Conservation (phyloP, 768 basidiomycete species). For the Fibroporia radiculosa region DNA sequence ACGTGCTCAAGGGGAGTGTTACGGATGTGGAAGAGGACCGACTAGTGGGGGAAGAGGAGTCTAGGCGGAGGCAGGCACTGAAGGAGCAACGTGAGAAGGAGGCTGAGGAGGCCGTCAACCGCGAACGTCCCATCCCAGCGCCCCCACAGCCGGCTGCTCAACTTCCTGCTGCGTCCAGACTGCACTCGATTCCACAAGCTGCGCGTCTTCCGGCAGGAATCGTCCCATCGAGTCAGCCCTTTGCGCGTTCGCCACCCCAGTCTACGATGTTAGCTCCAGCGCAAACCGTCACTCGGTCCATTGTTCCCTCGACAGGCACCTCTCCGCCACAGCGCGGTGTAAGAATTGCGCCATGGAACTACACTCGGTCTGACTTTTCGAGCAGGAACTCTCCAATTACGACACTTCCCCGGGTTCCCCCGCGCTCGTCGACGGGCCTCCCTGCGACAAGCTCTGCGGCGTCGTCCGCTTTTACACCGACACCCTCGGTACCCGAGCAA, state of each 20-base stretch:
- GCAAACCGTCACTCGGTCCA: too few relatives aligned
- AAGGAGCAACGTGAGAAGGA: slow-evolving; percentile 19
- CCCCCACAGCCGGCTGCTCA: slow-evolving; percentile 17
- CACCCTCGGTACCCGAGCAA: slow-evolving; percentile 2
- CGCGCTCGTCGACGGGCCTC: slow-evolving; percentile 11
- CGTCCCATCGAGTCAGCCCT: slow-evolving; percentile 11
- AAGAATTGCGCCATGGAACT: slow-evolving; percentile 45
- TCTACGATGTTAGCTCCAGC: slow-evolving; percentile 12
- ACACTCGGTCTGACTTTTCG: slow-evolving; percentile 45
- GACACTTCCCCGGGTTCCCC: slow-evolving; percentile 43
- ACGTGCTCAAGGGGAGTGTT: slow-evolving; percentile 47
- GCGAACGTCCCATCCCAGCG: slow-evolving; percentile 9
- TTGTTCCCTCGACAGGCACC: too few relatives aligned
- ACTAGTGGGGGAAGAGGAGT: slow-evolving; percentile 49
- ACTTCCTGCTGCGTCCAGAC: slow-evolving; percentile 12
- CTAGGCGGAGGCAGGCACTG: slow-evolving; percentile 26
- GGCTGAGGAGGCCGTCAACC: slow-evolving; percentile 5
- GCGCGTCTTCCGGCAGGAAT: slow-evolving; percentile 12
- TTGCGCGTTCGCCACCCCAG: slow-evolving; percentile 13
- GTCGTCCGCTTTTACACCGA: slow-evolving; percentile 2
- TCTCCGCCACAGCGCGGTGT: too few relatives aligned
- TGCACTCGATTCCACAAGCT: slow-evolving; percentile 5
- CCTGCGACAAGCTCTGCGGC: slow-evolving; percentile 4
- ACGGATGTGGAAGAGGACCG: slow-evolving; percentile 58
- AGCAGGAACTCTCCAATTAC: slow-evolving; percentile 33